phyloP scores from a whole-genome alignment of 1,284 basidiomycete genomes.

The Rhodotorula sp. region DNA sequence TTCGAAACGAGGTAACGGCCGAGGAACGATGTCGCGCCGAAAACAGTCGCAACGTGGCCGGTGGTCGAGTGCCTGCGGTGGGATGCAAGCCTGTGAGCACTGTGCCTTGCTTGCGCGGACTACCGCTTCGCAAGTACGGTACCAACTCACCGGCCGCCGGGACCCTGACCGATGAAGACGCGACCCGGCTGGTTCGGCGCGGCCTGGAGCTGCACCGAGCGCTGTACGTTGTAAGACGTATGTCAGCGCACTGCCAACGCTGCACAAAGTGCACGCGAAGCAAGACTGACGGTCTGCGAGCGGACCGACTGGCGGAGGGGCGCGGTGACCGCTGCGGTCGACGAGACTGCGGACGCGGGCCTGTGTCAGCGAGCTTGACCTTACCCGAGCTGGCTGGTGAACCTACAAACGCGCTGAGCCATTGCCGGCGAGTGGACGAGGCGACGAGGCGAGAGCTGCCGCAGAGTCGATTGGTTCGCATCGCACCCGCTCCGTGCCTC shows the following conservation, averaged over 20 bases:
- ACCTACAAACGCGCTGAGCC: conserved; percentile 29
- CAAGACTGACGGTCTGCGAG: conserved; percentile 7
- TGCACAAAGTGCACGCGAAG: background rate
- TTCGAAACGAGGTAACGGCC: conserved; percentile 93
- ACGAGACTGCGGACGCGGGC: conserved; percentile 8
- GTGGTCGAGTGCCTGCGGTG: conserved; percentile 68
- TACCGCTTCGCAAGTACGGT: no score
- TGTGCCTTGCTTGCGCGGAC: no score
- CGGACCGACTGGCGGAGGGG: conserved; percentile 18
- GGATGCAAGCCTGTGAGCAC: background rate
- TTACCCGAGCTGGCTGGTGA: background rate
- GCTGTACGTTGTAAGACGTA: background rate
- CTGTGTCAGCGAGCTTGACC: background rate
- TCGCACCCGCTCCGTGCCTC: no score
- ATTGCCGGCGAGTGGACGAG: conserved; percentile 2
- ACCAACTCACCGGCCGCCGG: conserved; percentile 36
- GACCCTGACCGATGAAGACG: conserved; percentile 31
- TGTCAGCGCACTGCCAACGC: background rate
- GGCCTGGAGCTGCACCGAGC: conserved; percentile 13
- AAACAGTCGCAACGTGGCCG: conserved; percentile 92
- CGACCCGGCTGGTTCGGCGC: conserved; percentile 31
- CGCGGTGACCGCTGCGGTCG: conserved; percentile 12
- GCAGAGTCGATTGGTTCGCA: no score
- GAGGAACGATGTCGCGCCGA: conserved; percentile 94
- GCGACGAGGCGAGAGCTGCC: background rate